phyloP scores from a whole-genome alignment of 1,284 basidiomycete species.

The Volvariella surrecta region DNA sequence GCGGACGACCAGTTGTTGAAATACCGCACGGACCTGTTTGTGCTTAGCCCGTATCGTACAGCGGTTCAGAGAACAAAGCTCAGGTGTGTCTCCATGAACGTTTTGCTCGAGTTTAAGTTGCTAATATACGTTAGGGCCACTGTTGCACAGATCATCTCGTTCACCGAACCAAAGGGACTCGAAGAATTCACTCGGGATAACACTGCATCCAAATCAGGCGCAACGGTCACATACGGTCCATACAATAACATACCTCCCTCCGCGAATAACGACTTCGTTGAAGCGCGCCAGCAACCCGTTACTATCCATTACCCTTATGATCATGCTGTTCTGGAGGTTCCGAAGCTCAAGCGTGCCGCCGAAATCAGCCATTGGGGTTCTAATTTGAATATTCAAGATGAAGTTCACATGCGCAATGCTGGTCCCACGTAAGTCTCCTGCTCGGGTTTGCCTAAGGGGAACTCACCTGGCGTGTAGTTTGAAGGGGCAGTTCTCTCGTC shows the following conservation, averaged over 20 bases:
- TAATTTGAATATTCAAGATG: slow-evolving; percentile 90
- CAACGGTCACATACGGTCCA: slow-evolving; percentile 84
- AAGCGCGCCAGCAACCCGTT: slow-evolving; percentile 55
- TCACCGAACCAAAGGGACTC: slow-evolving; percentile 52
- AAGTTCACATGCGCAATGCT: slow-evolving; percentile 77
- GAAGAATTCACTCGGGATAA: slow-evolving; percentile 48
- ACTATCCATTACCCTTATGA: slow-evolving; percentile 78
- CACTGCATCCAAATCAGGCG: slow-evolving; percentile 65
- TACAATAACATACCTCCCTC: slow-evolving; percentile 69
- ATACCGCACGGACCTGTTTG: slow-evolving; percentile 68
- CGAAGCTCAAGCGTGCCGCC: slow-evolving; percentile 65
- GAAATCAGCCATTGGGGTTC: slow-evolving; percentile 98
- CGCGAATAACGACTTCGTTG: slow-evolving; percentile 42
- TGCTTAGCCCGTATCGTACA: slow-evolving; percentile 81
- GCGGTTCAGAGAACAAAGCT: slow-evolving; percentile 79
- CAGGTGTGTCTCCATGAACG: slow-evolving; percentile 39
- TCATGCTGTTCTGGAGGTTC: slow-evolving; percentile 72
- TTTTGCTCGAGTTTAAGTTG: not conserved
- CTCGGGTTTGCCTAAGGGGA: slow-evolving; percentile 6
- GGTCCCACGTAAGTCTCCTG: slow-evolving; percentile 70
- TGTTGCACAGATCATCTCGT: slow-evolving; percentile 62
- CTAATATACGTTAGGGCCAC: slow-evolving; percentile 24
- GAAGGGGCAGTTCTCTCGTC: slow-evolving; percentile 93
- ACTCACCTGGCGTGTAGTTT: slow-evolving; percentile 42
- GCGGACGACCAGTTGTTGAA: slow-evolving; percentile 75